These are phyloP conservation scores for Exserohilum rostratum DNA, from an alignment of 2,329 filamentous ascomycete genomes.

Conservation along the genomic window DNA sequence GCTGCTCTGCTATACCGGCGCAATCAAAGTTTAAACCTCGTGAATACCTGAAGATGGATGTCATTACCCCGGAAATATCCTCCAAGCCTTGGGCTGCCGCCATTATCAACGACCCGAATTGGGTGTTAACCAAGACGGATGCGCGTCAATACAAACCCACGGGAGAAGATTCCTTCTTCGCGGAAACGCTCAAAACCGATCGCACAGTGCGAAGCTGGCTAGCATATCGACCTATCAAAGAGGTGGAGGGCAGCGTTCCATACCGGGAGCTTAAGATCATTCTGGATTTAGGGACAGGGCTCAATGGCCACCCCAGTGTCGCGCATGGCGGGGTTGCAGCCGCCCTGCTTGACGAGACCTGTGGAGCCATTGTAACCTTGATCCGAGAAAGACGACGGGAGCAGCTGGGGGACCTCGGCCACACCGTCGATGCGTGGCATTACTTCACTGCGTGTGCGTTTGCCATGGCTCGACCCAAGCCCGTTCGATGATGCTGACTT, in stretches of 20 bases:
- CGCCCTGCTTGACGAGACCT: constrained; percentile 64
- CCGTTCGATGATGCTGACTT: constrained; percentile 16
- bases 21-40: background rate
- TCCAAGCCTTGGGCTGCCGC: constrained; percentile 58
- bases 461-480: too few relatives aligned
- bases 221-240: constrained; percentile 26
- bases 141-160: constrained; percentile 38
- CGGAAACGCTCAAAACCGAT: constrained; percentile 58
- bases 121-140: constrained; percentile 49
- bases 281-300: constrained; percentile 55
- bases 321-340: constrained; percentile 65
- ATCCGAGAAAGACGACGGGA: constrained; percentile 44
- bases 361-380: constrained; percentile 57
- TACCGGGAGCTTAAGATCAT: constrained; percentile 49
- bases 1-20: background rate
- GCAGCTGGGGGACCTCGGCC: constrained; percentile 10
- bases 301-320: constrained; percentile 61
- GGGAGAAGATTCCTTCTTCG: constrained; percentile 60
- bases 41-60: constrained; percentile 24
- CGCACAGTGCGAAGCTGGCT: constrained; percentile 54
- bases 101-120: constrained; percentile 52
- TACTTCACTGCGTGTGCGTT: constrained; percentile 46
- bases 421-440: constrained; percentile 12
- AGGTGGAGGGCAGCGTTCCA: constrained; percentile 21
- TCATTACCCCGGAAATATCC: constrained; percentile 29